Conservation (phyloP, 75 land plant species). For the Cryptomeria japonica region DNA sequence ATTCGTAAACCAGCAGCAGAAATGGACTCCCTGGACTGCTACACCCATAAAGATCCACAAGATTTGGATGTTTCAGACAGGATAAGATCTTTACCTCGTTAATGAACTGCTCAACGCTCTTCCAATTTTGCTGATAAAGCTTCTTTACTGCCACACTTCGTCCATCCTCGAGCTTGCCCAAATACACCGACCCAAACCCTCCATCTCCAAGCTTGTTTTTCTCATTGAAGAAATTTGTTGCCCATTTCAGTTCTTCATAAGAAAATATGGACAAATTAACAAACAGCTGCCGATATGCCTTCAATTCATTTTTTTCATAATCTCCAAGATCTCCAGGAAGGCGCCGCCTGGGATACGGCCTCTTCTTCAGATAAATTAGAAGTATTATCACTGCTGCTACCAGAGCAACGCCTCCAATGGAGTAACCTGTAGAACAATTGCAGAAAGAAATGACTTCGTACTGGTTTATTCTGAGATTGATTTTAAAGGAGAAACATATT, state of each 20-base stretch:
- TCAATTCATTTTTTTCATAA: not conserved
- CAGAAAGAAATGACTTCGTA: too few species aligned
- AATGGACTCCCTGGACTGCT: slow-evolving; percentile 6
- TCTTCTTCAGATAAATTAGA: not conserved
- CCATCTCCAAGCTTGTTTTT: slow-evolving; percentile 28
- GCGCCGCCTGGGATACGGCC: not conserved
- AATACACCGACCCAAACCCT: slow-evolving; percentile 19
- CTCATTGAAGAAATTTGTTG: slow-evolving; percentile 26
- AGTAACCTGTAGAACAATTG: too few species aligned
- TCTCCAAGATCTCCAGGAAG: not conserved
- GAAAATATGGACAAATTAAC: not conserved
- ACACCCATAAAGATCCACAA: slow-evolving; percentile 32
- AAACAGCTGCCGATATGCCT: not conserved
- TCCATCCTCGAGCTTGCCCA: slow-evolving; percentile 10
- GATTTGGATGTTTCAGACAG: slow-evolving; percentile 26
- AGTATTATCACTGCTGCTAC: too few species aligned
- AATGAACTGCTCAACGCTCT: slow-evolving; percentile 18
- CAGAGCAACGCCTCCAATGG: too few species aligned
- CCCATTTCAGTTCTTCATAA: slow-evolving; percentile 13
- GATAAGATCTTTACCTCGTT: slow-evolving; percentile 33
- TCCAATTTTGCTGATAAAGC: not conserved
- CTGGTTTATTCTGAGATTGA: too few species aligned
- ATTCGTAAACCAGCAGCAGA: slow-evolving; percentile 41
- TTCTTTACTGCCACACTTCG: slow-evolving; percentile 22
- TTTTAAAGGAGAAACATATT: too few species aligned